Conservation (phyloP, 2,329 filamentous ascomycete species). For the Venturiaceae sp. region DNA sequence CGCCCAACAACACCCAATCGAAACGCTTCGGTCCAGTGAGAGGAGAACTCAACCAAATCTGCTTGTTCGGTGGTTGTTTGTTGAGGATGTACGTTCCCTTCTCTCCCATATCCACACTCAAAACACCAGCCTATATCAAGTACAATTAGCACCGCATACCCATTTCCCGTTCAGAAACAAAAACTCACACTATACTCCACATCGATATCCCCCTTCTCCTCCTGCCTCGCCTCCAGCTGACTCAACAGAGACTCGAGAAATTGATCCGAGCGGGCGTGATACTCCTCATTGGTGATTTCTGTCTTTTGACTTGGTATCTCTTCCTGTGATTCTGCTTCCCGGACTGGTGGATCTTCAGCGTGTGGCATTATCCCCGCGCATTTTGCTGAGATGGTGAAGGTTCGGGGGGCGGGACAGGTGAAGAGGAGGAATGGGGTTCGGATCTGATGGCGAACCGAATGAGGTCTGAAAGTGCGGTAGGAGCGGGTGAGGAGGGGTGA, state of each 20-base stretch:
- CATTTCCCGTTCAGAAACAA: not conserved
- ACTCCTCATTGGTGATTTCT: constrained; percentile 59
- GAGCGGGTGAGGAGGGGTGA: not conserved
- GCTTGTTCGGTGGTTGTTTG: constrained; percentile 96
- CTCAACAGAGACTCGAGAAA: constrained; percentile 55
- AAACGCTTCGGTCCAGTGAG: constrained; percentile 87
- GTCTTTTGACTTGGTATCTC: constrained; percentile 38
- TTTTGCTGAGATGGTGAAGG: constrained; percentile 1
- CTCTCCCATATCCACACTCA: constrained; percentile 61
- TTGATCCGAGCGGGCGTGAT: constrained; percentile 66
- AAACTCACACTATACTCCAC: constrained; percentile 78
- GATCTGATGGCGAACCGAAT: not conserved
- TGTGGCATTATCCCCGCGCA: constrained; percentile 3
- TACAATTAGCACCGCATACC: not conserved
- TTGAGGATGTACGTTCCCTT: constrained; percentile 87
- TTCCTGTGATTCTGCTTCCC: constrained; percentile 21
- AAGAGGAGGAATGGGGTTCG: not conserved
- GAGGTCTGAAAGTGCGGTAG: not conserved
- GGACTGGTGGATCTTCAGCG: constrained; percentile 26
- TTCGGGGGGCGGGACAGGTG: not conserved
- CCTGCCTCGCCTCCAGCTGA: constrained; percentile 63
- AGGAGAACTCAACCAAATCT: constrained; percentile 92
- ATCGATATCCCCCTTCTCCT: constrained; percentile 66
- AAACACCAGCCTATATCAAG: constrained; percentile 62
- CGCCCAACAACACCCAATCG: constrained; percentile 72